Conservation (phyloP, 805 yeast genomes). For the Lipomyces chichibuensis region DNA sequence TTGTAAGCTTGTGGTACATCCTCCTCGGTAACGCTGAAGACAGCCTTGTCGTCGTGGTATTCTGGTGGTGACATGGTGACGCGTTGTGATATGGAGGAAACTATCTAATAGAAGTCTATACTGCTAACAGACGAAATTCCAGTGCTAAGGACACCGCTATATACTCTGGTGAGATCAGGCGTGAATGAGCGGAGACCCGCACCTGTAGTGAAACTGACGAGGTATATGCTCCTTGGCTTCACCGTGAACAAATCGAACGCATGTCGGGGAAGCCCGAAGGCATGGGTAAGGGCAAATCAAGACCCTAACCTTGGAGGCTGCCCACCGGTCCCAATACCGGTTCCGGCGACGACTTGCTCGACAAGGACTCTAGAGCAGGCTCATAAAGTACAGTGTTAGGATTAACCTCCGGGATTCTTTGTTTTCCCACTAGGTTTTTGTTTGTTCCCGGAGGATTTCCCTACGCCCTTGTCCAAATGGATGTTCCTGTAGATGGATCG, state of each 20-base stretch:
- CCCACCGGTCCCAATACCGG: no score
- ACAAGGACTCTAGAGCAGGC: no score
- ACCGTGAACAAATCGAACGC: background rate
- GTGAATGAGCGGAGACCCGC: background rate
- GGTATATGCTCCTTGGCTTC: background rate
- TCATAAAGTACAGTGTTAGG: no score
- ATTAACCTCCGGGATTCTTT: no score
- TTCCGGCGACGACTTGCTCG: no score
- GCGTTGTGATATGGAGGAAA: background rate
- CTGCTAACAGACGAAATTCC: background rate
- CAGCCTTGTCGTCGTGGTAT: background rate
- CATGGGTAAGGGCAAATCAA: background rate
- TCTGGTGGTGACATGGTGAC: conserved; percentile 6
- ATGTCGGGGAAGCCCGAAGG: background rate
- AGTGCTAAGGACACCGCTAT: background rate
- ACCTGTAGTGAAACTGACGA: background rate
- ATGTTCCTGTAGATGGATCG: no score
- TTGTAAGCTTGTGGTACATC: conserved; percentile 2
- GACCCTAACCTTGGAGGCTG: background rate
- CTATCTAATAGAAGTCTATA: background rate
- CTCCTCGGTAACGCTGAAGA: background rate
- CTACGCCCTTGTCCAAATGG: no score
- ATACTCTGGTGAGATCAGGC: background rate
- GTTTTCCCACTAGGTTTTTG: no score
- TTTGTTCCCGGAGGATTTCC: no score